Conservation (phyloP, 2,329 filamentous ascomycete species). For the Cryphonectria nitschkei region DNA sequence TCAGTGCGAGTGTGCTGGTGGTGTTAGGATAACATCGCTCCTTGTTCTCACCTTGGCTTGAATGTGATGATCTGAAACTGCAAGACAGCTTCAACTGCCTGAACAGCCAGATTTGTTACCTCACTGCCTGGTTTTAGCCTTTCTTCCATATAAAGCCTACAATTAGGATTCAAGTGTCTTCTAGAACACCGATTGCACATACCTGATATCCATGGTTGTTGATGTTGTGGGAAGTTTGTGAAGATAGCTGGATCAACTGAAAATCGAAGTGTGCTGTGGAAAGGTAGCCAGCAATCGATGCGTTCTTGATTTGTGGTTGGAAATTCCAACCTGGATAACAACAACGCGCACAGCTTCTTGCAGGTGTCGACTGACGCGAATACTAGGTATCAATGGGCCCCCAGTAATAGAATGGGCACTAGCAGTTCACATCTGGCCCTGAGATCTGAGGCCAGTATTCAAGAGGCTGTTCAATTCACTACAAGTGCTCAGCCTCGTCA, state of each 20-base stretch:
- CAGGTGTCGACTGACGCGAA: background rate
- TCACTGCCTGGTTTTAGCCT: constrained; percentile 1
- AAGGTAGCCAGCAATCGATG: background rate
- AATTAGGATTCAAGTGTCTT: background rate
- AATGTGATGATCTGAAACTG: constrained; percentile 10
- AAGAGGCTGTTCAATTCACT: background rate
- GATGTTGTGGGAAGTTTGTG: background rate
- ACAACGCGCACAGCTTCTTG: background rate
- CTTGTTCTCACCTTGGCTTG: background rate
- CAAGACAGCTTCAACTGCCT: constrained; percentile 20
- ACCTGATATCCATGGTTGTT: background rate
- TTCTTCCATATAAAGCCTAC: background rate
- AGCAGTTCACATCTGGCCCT: background rate
- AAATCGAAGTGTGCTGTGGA: background rate
- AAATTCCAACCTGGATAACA: background rate
- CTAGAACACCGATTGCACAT: background rate
- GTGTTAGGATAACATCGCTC: too few species aligned
- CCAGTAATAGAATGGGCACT: background rate
- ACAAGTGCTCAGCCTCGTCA: background rate
- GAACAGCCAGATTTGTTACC: constrained; percentile 9
- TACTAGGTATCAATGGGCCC: background rate
- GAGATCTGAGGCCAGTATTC: background rate
- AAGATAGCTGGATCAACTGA: background rate
- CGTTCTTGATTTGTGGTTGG: background rate
- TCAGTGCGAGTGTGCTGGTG: background rate